These are phyloP conservation scores for Fusarium penzigii DNA, from an alignment of 2,329 filamentous ascomycete species.

Conservation along the genomic window DNA sequence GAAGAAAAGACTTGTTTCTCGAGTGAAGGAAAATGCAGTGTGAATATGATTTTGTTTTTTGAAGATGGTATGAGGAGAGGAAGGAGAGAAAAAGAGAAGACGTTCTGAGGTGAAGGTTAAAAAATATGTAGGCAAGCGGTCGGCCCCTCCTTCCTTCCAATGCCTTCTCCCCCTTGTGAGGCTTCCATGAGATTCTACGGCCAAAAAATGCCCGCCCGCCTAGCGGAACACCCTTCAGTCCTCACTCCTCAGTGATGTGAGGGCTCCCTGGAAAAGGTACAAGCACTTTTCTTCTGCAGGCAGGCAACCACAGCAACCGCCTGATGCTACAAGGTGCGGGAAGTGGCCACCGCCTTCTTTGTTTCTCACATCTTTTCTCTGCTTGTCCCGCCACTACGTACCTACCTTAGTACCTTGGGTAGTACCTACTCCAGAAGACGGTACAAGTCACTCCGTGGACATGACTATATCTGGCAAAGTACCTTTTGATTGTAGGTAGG, in stretches of 20 bases:
- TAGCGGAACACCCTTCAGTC: constrained; percentile 17
- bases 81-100: constrained; percentile 26
- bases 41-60: constrained; percentile 10
- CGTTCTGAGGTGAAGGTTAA: constrained; percentile 31
- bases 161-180: constrained; percentile 33
- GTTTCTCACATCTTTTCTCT: constrained; percentile 4
- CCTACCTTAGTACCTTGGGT: too few relatives aligned
- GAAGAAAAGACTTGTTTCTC: constrained; percentile 25
- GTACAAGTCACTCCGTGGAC: too few relatives aligned
- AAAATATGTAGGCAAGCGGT: constrained; percentile 34
- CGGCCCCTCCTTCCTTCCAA: constrained; percentile 31
- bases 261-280: neutral
- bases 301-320: constrained; percentile 15
- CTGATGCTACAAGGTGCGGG: constrained; percentile 8
- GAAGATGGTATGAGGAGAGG: constrained; percentile 23
- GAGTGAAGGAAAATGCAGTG: constrained; percentile 18
- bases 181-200: constrained; percentile 51
- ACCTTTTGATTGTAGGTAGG: neutral
- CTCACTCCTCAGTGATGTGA: neutral
- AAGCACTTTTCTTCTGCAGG: constrained; percentile 2
- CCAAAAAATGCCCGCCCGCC: constrained; percentile 23
- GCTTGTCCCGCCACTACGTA: constrained; percentile 2
- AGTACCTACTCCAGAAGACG: too few relatives aligned
- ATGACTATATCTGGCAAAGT: too few relatives aligned
- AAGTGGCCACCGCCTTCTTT: constrained; percentile 19